A percentile compares a stretch with the other conserved stretches of the same genome.
These are phyloP conservation scores for Tremella fuciformis DNA, from an alignment of 768 basidiomycete species.

Conservation along the genomic window DNA sequence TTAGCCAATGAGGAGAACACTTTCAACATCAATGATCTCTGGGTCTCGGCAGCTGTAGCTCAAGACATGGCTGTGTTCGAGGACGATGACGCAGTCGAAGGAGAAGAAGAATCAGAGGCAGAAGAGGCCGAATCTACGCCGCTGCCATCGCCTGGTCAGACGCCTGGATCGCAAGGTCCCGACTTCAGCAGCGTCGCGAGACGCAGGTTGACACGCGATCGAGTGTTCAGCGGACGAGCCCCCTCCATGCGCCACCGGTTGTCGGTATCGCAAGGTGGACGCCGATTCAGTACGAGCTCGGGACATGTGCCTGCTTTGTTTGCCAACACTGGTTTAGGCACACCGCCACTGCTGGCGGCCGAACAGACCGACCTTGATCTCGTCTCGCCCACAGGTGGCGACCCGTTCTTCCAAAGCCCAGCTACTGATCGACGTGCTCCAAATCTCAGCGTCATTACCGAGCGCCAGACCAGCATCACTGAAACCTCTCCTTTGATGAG, in stretches of 20 bases:
- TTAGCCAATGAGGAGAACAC: constrained; percentile 88
- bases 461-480: constrained; percentile 15
- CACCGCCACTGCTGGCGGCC: constrained; percentile 60
- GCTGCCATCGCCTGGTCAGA: constrained; percentile 29
- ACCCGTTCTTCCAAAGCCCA: constrained; percentile 40
- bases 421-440: constrained; percentile 8
- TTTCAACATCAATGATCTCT: constrained; percentile 90
- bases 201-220: constrained; percentile 13
- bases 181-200: constrained; percentile 2
- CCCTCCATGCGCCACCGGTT: constrained; percentile 27
- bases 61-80: constrained; percentile 63
- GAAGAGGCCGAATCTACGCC: constrained; percentile 25
- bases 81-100: constrained; percentile 73
- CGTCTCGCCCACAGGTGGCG: constrained; percentile 17
- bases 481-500: constrained; percentile 22
- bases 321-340: constrained; percentile 73
- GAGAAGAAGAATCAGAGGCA: constrained; percentile 51
- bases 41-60: constrained; percentile 96
- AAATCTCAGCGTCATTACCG: constrained; percentile 43
- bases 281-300: constrained; percentile 45
- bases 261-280: constrained; percentile 31
- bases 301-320: constrained; percentile 70
- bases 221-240: constrained; percentile 20
- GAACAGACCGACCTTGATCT: constrained; percentile 32
- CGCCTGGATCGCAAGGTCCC: constrained; percentile 20